phyloP scores from a whole-genome alignment of 2,329 filamentous ascomycete species.

The Sarocladiaceae sp. region DNA sequence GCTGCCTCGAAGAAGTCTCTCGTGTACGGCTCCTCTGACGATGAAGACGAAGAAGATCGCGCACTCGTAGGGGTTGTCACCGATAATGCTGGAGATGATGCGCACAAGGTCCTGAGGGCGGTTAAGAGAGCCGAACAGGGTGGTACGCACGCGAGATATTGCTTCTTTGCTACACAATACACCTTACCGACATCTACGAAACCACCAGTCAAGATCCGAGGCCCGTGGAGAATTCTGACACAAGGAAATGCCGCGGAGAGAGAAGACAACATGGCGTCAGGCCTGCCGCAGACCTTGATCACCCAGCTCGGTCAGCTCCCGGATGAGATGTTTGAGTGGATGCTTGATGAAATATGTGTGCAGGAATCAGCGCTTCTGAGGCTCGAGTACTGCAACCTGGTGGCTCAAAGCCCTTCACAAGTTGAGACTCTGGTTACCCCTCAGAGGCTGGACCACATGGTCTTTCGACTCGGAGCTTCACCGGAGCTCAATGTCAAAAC shows the following conservation, averaged over 20 bases:
- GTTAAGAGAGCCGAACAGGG: slow-evolving; percentile 42
- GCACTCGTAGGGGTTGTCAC: slow-evolving; percentile 21
- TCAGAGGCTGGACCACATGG: slow-evolving; percentile 43
- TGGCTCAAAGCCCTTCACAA: slow-evolving; percentile 38
- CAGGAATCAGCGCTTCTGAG: slow-evolving; percentile 51
- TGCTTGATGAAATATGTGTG: slow-evolving; percentile 51
- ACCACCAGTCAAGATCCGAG: slow-evolving; percentile 25
- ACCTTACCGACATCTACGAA: slow-evolving; percentile 18
- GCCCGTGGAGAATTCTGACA: slow-evolving; percentile 41
- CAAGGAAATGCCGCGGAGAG: slow-evolving; percentile 39
- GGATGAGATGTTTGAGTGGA: slow-evolving; percentile 61
- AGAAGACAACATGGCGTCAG: slow-evolving; percentile 55
- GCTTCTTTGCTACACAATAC: slow-evolving; percentile 41
- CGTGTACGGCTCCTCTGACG: neutral
- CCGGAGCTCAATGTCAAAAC: slow-evolving; percentile 32
- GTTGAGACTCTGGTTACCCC: slow-evolving; percentile 38
- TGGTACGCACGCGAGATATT: slow-evolving; percentile 27
- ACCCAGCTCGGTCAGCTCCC: slow-evolving; percentile 37
- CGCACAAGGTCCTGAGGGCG: slow-evolving; percentile 38
- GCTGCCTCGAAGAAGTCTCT: neutral
- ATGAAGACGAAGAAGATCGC: slow-evolving; percentile 11
- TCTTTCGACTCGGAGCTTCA: slow-evolving; percentile 51
- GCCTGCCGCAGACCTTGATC: slow-evolving; percentile 50
- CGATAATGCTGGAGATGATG: slow-evolving; percentile 34
- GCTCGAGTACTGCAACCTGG: slow-evolving; percentile 53